Base-by-base conservation (phyloP, 225 moss, liverwort and hornwort species). In the Antitrichia curtipendula region DNA sequence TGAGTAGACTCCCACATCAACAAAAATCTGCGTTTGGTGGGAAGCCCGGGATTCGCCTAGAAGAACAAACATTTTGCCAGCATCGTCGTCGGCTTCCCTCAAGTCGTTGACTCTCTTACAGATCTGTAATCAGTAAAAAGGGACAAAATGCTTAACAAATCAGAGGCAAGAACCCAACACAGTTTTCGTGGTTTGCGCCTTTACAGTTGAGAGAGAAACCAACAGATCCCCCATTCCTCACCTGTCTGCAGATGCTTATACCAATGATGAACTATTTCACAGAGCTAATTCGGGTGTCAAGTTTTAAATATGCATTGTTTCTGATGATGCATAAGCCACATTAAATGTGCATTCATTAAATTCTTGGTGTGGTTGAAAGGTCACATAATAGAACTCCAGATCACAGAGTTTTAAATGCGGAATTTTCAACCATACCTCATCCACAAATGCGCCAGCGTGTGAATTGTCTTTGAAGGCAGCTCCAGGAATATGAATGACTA, bases 381-480 rank as follows among this genome's bases (percentile, higher is more conserved):
- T 61, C 17, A 58, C 40, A 58, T 63, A n/a, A 60, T 12, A 63
- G 31, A 80, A 80, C 80, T 80, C 80, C 32, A 38, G 27, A 49
- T 84, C 49, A 47, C 52, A 60, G 11, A 76, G 66, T 75, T 87
- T 65, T 61, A 82, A 36, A n/a, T 57, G 21, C 87, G 74, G 52
- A 87, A 76, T 36, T 24, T 65, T 38, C 61, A 80, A 63, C 34
- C 62, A 28, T 91, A 97, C 97, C 94, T 96, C 96, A 64, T 89
- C 90, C 32, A 99, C 99, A 85, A 99, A 95, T 66, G 93, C 94
- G 86, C 99, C 99, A 24, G 92, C 96, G 88, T 96, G 94, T 38
- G 90, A 90, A 78, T 99, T 99, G 86, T 96, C 95, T 91, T 96
- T 96, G 86, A 99, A 99, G 85, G 95, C 96, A 87, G 91, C 91